phyloP scores from a whole-genome alignment of 768 basidiomycete genomes.

The Macrolepiota albuminosa region DNA sequence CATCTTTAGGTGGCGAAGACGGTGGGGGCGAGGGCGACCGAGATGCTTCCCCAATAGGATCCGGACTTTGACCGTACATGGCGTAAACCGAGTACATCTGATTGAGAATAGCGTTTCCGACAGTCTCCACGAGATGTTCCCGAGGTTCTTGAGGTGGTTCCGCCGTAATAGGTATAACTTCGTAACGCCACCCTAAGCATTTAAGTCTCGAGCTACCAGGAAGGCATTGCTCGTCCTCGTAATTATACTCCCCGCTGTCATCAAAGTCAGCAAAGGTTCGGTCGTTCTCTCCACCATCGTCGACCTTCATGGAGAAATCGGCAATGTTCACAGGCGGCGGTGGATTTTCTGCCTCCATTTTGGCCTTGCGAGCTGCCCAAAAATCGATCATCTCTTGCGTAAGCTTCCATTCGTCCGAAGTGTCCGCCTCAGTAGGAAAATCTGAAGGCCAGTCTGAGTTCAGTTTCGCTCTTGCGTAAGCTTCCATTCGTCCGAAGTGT shows the following conservation, averaged over 20 bases:
- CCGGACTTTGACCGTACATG: background rate
- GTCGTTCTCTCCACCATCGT: constrained; percentile 2
- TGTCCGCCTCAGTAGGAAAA: constrained; percentile 5
- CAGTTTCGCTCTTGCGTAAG: constrained; percentile 2
- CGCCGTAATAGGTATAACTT: background rate
- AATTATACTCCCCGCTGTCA: background rate
- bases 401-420: constrained; percentile 10
- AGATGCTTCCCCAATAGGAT: background rate
- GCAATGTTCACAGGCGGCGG: constrained; percentile 1
- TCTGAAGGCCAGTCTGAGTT: constrained; percentile 5
- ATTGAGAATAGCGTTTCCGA: background rate
- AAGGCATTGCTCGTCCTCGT: constrained; percentile 1
- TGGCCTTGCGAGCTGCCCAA: constrained; percentile 7
- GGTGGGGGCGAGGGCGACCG: background rate
- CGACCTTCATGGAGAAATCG: background rate
- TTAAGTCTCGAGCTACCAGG: constrained; percentile 4
- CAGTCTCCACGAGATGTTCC: background rate
- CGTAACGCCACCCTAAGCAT: constrained; percentile 7
- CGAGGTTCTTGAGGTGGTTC: background rate
- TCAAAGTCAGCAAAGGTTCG: constrained; percentile 4
- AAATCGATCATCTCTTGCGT: constrained; percentile 8
- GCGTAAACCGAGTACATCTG: background rate
- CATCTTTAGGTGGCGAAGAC: background rate
- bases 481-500: constrained; percentile 10
- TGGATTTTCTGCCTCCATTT: constrained; percentile 6